A percentile compares a stretch with the other conserved stretches of the same genome.
These are phyloP conservation scores for Mucor irregularis DNA, from an alignment of 371 early-diverging fungal species.

Conservation along the genomic window DNA sequence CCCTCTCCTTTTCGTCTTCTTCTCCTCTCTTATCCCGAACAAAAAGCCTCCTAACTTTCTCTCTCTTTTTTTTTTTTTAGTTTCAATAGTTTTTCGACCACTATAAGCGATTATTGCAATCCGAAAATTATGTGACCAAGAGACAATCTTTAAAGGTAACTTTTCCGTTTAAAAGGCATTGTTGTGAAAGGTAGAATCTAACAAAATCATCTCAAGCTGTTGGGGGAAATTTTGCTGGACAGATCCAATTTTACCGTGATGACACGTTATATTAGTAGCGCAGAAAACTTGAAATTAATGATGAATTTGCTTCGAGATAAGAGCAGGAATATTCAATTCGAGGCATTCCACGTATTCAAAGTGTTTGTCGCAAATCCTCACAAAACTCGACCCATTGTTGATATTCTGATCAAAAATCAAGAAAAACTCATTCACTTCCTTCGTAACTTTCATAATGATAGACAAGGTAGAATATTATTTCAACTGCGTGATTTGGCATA, in stretches of 20 bases:
- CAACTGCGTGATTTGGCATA: background rate
- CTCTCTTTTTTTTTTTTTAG: background rate
- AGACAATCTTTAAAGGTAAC: slow-evolving; percentile 95
- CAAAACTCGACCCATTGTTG: slow-evolving; percentile 89
- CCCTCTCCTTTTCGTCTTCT: background rate
- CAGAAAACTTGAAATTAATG: slow-evolving; percentile 94
- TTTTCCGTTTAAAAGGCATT: background rate
- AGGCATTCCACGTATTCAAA: slow-evolving; percentile 99
- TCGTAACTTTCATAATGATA: slow-evolving; percentile 90
- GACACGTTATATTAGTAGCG: slow-evolving; percentile 91
- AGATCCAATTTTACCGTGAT: slow-evolving; percentile 93
- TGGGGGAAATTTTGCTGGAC: slow-evolving; percentile 96
- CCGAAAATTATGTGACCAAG: slow-evolving; percentile 95
- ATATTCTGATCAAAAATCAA: slow-evolving; percentile 91
- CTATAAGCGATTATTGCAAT: slow-evolving; percentile 83
- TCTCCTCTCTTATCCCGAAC: background rate
- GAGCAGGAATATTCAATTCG: slow-evolving; percentile 97
- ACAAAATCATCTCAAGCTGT: slow-evolving; percentile 56
- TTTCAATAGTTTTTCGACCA: slow-evolving; percentile 80
- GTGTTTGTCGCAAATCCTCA: slow-evolving; percentile 98
- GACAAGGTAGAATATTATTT: slow-evolving; percentile 65
- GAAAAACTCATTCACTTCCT: slow-evolving; percentile 89
- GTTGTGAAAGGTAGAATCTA: background rate
- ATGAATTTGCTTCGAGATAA: slow-evolving; percentile 95
- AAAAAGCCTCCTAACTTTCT: too few relatives aligned